Evolutionary conservation across 352 stramenopile genomes (phyloP), one percentile per base, ranked within the genome.

Genomic region (Hyaloperonospora brassicae): DNA sequence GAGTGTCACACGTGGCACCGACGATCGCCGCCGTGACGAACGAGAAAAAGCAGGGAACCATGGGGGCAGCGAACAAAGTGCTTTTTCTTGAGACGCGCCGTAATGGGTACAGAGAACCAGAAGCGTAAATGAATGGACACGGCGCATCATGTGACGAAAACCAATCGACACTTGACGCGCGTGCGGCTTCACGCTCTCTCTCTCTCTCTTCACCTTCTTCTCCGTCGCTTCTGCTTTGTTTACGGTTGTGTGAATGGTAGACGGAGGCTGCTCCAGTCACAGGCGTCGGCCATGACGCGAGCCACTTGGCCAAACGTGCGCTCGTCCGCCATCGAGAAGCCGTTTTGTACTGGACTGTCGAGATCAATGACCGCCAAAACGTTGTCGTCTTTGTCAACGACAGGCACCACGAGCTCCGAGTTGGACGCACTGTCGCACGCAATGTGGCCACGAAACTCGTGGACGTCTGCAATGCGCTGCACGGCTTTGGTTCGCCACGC

Each of bases 401-500:
- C 66, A 4, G 82, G 82, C 45, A 90, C 74, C 43, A 93, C 82
- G 27, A 93, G 75, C 67, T 93, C 82, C 7, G 82, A 93, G 51
- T 87, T 54, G 34, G 82, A 93, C 17, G 79, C 82, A 43, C 64
- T 74, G 59, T 93, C 82, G 49, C 82, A 93, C 14, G 79, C 82
- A 64, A 93, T 93, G 70, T 93, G 82, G 30, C 78, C 79, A 7
- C 80, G 74, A 47, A 90, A 90, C 24, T 70, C 47, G 61, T 90
- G 76, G 53, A 93, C 82, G 39, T 90, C 70, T 1, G 67, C 53
- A 44, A 93, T 85, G 44, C 79, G 78, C 73, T 92, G 81, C 49
- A 85, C 70, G 2, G 59, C 68, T 51, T 87, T 86, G 30, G 76
- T 84, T 22, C 66, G 73, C 45, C 70, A 84, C 23, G 79, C 64